Evolutionary conservation across 306 rosid genomes (phyloP).

Genomic region (Acacia acuminata): DNA sequence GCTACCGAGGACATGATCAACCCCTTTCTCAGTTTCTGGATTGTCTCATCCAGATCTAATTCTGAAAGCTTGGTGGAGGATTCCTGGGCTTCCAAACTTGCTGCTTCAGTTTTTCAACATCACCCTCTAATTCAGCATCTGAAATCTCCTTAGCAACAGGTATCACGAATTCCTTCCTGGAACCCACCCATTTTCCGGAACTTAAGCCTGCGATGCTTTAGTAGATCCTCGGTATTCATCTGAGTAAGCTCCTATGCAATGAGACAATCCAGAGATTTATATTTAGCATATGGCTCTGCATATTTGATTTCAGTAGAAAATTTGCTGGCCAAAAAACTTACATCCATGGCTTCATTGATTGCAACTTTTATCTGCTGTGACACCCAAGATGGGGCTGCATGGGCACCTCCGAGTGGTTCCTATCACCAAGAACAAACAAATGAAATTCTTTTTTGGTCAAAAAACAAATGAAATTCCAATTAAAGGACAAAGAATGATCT

Average conservation of each 20-base stretch:
- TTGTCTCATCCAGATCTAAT: slow-evolving; percentile 50
- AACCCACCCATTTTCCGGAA: slow-evolving; percentile 83
- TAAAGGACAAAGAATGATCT: background rate
- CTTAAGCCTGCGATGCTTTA: slow-evolving; percentile 74
- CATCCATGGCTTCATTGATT: slow-evolving; percentile 78
- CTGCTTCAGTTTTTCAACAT: slow-evolving; percentile 61
- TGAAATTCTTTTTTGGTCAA: too few relatives aligned
- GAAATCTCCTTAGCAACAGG: slow-evolving; percentile 40
- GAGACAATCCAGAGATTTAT: slow-evolving; percentile 27
- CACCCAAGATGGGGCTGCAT: slow-evolving; percentile 81
- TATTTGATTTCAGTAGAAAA: slow-evolving; percentile 28
- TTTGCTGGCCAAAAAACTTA: slow-evolving; percentile 44
- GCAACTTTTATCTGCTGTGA: slow-evolving; percentile 82
- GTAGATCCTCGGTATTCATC: slow-evolving; percentile 61
- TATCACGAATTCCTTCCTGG: slow-evolving; percentile 68
- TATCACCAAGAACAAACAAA: slow-evolving; percentile 35
- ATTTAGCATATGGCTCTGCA: slow-evolving; percentile 19
- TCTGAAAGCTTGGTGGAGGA: slow-evolving; percentile 49
- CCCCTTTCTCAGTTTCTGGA: slow-evolving; percentile 60
- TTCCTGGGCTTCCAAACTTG: slow-evolving; percentile 48
- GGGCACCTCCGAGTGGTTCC: slow-evolving; percentile 98
- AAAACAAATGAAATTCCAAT: slow-evolving; percentile 26
- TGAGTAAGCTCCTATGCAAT: slow-evolving; percentile 65
- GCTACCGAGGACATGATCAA: too few relatives aligned
- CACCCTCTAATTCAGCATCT: slow-evolving; percentile 49